Percentiles rank a stretch among this genome's conserved stretches.
These are phyloP conservation scores for Penicillium aurantiogriseum DNA, from an alignment of 2,329 filamentous ascomycete species.

Conservation along the genomic window DNA sequence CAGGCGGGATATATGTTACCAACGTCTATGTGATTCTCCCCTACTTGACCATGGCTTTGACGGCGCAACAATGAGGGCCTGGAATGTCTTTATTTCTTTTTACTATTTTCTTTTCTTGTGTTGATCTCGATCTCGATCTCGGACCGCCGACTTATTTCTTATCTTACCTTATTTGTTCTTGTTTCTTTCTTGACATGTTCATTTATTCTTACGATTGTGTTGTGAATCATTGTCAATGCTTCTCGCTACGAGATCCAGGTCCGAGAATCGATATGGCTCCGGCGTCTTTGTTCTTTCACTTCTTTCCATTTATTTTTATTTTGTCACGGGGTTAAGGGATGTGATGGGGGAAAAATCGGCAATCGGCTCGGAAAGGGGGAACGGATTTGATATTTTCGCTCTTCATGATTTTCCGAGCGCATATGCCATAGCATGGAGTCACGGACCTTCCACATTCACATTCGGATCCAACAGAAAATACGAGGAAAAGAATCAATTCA, in stretches of 20 bases:
- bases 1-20: conserved; percentile 34
- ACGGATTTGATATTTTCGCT: neutral
- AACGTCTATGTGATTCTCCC: conserved; percentile 26
- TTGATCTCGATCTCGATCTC: conserved; percentile 9
- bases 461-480: conserved; percentile 1
- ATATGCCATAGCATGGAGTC: neutral
- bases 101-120: conserved; percentile 12
- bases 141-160: conserved; percentile 11
- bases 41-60: conserved; percentile 28
- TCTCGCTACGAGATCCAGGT: conserved; percentile 8
- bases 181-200: conserved; percentile 17
- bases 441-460: neutral
- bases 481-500: neutral
- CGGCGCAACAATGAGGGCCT: conserved; percentile 33
- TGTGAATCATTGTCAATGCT: conserved; percentile 16
- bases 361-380: neutral
- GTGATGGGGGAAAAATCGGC: neutral
- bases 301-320: conserved; percentile 3
- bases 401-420: conserved; percentile 1
- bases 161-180: conserved; percentile 16
- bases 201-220: conserved; percentile 19
- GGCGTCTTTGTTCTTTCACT: conserved; percentile 8
- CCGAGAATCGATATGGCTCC: conserved; percentile 5
- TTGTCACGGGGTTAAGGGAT: neutral
- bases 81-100: conserved; percentile 19